phyloP scores from a whole-genome alignment of 2,329 filamentous ascomycete species.

The Botrytis porri region DNA sequence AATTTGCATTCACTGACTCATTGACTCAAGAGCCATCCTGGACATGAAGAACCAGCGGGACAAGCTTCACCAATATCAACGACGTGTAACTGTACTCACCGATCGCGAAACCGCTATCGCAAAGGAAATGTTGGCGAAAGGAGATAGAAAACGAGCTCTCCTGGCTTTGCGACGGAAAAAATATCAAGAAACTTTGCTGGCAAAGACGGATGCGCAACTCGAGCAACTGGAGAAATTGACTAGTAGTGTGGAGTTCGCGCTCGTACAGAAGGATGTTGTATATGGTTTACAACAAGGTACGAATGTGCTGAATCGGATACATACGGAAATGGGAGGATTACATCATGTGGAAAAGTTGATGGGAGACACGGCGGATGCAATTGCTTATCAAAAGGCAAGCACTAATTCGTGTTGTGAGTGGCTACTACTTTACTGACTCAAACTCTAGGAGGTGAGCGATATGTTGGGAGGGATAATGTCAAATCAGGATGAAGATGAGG shows the following conservation, averaged over 20 bases:
- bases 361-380: slow-evolving; percentile 85
- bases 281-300: slow-evolving; percentile 93
- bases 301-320: slow-evolving; percentile 82
- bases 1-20: slow-evolving; percentile 8
- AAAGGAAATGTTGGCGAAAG: slow-evolving; percentile 72
- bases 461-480: slow-evolving; percentile 86
- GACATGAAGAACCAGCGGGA: slow-evolving; percentile 98
- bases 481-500: slow-evolving; percentile 94
- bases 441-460: slow-evolving; percentile 77
- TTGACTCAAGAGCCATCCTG: slow-evolving; percentile 73
- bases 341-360: slow-evolving; percentile 93
- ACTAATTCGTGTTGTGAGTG: neutral
- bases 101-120: slow-evolving; percentile 85
- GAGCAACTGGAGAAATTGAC: slow-evolving; percentile 88
- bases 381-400: slow-evolving; percentile 82
- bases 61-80: slow-evolving; percentile 94
- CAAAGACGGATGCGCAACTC: slow-evolving; percentile 90
- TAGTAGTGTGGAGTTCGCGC: slow-evolving; percentile 86
- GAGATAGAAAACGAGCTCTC: slow-evolving; percentile 78
- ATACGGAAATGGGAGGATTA: slow-evolving; percentile 92
- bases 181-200: slow-evolving; percentile 86
- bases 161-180: slow-evolving; percentile 92
- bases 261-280: slow-evolving; percentile 94
- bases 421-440: slow-evolving; percentile 19
- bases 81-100: slow-evolving; percentile 81